Base-by-base conservation (phyloP, 371 early-diverging fungal species). In the Mucor velutinosus region DNA sequence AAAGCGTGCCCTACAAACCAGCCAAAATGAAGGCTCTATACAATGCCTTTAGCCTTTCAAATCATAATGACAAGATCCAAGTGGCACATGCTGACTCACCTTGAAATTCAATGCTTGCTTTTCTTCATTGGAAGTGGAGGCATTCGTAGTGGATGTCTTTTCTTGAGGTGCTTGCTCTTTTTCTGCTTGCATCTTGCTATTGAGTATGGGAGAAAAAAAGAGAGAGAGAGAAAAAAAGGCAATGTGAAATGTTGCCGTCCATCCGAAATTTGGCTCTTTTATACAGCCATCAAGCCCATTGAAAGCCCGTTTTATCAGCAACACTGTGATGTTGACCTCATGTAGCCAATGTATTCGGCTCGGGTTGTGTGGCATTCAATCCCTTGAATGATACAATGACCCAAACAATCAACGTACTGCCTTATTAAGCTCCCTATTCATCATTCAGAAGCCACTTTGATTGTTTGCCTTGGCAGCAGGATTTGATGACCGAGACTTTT, bases 1-100 rank as follows among this genome's bases (percentile, higher is more conserved):
- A 59, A n/a, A 4, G 15, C 56, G 33, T 75, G 75, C 29, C 72
- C 72, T 37, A 66, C 67, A 67, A 75, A 75, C 75, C 75, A 75
- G 12, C 39, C 72, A 64, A 75, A 75, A 35, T 69, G 75, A 35
- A 75, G 69, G 29, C 45, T 60, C 75, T 75, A 39, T 23, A 23
- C 4, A 29, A 35, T 14, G 7, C n/a, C 33, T 15, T 23, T 32
- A 17, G 14, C 14, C 21, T 25, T 33, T 19, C 17, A 17, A 29
- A 30, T 56, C 27, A 32, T 56, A 14, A 56, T 56, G 27, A 3
- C n/a, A 11, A 1, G 2, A 35, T n/a, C 12, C 35, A 23, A 21
- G 21, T 10, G 1, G 6, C 0, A 17, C 11, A 30, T 35, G 11
- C 17, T 30, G 30, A 29, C 19, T 35, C 45, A 69, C 70, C 71